These are phyloP conservation scores for Erodium moschatum DNA, from an alignment of 441 rosid genomes.

Conservation along the genomic window DNA sequence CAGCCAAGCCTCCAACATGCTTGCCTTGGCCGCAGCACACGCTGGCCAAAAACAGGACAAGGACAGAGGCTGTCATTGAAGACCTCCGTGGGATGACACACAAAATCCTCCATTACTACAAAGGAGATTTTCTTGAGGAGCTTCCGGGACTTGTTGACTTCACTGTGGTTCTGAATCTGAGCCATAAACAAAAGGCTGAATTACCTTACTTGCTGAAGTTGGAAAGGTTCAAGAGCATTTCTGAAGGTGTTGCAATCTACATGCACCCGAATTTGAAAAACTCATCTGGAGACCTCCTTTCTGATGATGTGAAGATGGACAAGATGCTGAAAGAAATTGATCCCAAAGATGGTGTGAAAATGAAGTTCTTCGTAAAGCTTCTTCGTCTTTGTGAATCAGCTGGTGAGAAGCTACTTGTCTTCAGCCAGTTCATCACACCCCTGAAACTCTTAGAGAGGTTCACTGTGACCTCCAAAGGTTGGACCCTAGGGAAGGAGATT, in stretches of 20 bases:
- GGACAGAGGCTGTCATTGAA: constrained; percentile 33
- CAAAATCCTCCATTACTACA: constrained; percentile 68
- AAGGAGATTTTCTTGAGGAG: constrained; percentile 75
- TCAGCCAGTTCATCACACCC: constrained; percentile 67
- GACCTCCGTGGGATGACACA: constrained; percentile 81
- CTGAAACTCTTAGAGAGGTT: constrained; percentile 60
- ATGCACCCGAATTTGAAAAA: constrained; percentile 37
- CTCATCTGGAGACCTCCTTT: too few species aligned
- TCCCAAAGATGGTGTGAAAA: constrained; percentile 55
- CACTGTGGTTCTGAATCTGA: constrained; percentile 56
- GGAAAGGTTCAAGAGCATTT: constrained; percentile 35
- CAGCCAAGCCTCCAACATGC: constrained; percentile 35
- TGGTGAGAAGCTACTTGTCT: constrained; percentile 65
- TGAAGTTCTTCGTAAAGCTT: constrained; percentile 59
- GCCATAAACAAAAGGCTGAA: constrained; percentile 41
- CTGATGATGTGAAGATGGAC: constrained; percentile 38
- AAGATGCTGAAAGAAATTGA: constrained; percentile 27
- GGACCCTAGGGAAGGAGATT: constrained; percentile 52
- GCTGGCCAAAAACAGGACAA: not conserved
- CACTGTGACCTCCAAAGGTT: constrained; percentile 37
- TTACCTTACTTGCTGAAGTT: constrained; percentile 34
- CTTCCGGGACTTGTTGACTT: constrained; percentile 79
- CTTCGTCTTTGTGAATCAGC: constrained; percentile 47
- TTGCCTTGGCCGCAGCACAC: constrained; percentile 45
- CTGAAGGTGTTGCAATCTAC: constrained; percentile 39